phyloP scores from a whole-genome alignment of 2,329 filamentous ascomycete genomes.

The Fusarium brevicatenulatum region DNA sequence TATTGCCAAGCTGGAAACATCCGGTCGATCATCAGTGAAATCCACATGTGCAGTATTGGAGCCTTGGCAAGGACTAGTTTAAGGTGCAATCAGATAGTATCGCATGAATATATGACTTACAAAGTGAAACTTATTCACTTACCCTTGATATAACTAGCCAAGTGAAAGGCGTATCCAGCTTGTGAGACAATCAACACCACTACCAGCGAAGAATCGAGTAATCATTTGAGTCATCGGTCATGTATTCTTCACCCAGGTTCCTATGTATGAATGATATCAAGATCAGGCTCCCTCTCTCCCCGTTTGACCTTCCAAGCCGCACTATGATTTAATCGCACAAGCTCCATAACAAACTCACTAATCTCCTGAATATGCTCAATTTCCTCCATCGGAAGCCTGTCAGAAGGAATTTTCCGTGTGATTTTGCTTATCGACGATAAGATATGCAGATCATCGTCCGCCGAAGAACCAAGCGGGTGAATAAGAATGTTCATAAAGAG shows the following conservation, averaged over 20 bases:
- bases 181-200: rapidly evolving
- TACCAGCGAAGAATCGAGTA: rapidly evolving
- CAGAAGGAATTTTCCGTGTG: slow-evolving; percentile 26
- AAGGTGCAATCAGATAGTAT: no score
- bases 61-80: rapidly evolving
- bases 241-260: rapidly evolving
- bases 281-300: slow-evolving; percentile 30
- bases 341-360: slow-evolving; percentile 36
- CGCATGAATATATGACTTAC: not conserved
- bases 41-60: not conserved
- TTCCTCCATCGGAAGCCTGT: slow-evolving; percentile 29
- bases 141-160: rapidly evolving
- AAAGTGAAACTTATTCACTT: rapidly evolving
- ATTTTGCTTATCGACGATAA: slow-evolving; percentile 33
- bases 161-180: rapidly evolving
- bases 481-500: slow-evolving; percentile 36
- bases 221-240: rapidly evolving
- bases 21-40: not conserved
- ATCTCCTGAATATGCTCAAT: slow-evolving; percentile 37
- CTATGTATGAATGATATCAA: slow-evolving; percentile 29
- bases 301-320: slow-evolving; percentile 34
- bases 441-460: slow-evolving; percentile 29
- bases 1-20: not conserved
- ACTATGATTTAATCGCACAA: slow-evolving; percentile 32
- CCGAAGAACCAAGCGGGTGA: slow-evolving; percentile 26